Conservation (phyloP, 495 filamentous ascomycete genomes). For the Hyaloscypha variabilis region DNA sequence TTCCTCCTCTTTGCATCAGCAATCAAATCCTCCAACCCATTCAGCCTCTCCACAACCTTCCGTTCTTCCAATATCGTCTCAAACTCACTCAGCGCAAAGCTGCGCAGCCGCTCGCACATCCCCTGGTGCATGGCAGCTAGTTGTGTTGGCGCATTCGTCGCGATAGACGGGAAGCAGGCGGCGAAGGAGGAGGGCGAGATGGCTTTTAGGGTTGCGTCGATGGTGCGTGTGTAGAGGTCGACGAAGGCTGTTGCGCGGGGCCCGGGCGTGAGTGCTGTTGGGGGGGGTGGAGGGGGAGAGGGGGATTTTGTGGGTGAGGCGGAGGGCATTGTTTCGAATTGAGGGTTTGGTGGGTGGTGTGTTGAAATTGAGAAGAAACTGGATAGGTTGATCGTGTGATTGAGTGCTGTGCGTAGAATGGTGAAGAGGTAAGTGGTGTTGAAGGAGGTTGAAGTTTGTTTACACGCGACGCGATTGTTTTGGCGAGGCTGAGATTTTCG, state of each 20-base stretch:
- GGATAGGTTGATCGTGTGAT: neutral
- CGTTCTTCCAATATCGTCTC: slow-evolving; percentile 71
- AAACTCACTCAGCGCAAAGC: slow-evolving; percentile 70
- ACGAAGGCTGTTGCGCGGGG: slow-evolving; percentile 73
- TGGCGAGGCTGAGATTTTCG: slow-evolving; percentile 9
- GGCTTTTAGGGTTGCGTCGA: slow-evolving; percentile 70
- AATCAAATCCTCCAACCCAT: slow-evolving; percentile 79
- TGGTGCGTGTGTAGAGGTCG: slow-evolving; percentile 68
- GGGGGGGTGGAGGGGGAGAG: slow-evolving; percentile 26
- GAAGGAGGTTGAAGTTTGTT: slow-evolving; percentile 12
- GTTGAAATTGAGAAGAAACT: too few species aligned
- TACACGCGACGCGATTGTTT: slow-evolving; percentile 17
- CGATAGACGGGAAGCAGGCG: slow-evolving; percentile 85
- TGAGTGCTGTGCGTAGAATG: slow-evolving; percentile 3
- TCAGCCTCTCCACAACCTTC: slow-evolving; percentile 72
- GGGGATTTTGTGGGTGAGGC: neutral
- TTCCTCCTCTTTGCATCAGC: slow-evolving; percentile 64
- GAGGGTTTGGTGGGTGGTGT: too few species aligned
- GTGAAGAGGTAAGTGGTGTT: slow-evolving; percentile 1
- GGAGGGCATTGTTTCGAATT: slow-evolving; percentile 10
- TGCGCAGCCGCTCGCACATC: slow-evolving; percentile 66
- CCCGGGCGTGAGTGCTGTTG: slow-evolving; percentile 57
- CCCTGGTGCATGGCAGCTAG: slow-evolving; percentile 69
- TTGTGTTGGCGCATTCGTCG: slow-evolving; percentile 66
- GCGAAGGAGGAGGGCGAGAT: slow-evolving; percentile 79